These are phyloP conservation scores for Agroathelia rolfsii DNA, from an alignment of 1,284 basidiomycete species.

Conservation along the genomic window DNA sequence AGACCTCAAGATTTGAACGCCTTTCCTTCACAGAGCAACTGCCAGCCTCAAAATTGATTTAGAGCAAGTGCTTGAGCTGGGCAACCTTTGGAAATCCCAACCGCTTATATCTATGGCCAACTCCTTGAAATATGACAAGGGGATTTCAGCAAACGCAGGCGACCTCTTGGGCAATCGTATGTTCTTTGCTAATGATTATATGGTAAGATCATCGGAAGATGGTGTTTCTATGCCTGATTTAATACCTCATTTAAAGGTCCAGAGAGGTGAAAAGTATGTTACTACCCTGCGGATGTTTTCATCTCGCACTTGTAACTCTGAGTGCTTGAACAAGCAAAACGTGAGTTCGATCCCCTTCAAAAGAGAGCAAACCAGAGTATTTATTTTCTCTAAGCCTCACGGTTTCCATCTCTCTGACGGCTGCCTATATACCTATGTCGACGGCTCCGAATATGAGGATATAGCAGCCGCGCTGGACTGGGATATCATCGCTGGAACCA, in stretches of 20 bases:
- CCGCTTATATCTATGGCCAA: conserved; percentile 31
- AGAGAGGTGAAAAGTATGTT: conserved; percentile 48
- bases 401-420: conserved; percentile 66
- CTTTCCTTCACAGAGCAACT: conserved; percentile 32
- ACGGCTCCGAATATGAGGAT: conserved; percentile 60
- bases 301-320: neutral
- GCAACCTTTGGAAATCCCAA: conserved; percentile 37
- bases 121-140: too few relatives aligned
- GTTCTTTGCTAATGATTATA: conserved; percentile 63
- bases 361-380: too few relatives aligned
- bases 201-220: conserved; percentile 29
- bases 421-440: conserved; percentile 49
- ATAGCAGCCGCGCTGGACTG: conserved; percentile 64
- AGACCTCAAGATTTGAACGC: too few relatives aligned
- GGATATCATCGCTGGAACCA: conserved; percentile 63
- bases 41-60: conserved; percentile 48
- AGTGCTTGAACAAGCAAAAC: conserved; percentile 10
- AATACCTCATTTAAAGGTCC: too few relatives aligned
- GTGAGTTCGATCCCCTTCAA: neutral
- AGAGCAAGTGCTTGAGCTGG: conserved; percentile 40
- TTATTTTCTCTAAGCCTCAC: conserved; percentile 28
- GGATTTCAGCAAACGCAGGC: conserved; percentile 51
- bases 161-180: conserved; percentile 48
- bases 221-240: conserved; percentile 1
- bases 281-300: conserved; percentile 37